Base-by-base conservation (phyloP, 208 protist genomes). In the Lotmaria passim region DNA sequence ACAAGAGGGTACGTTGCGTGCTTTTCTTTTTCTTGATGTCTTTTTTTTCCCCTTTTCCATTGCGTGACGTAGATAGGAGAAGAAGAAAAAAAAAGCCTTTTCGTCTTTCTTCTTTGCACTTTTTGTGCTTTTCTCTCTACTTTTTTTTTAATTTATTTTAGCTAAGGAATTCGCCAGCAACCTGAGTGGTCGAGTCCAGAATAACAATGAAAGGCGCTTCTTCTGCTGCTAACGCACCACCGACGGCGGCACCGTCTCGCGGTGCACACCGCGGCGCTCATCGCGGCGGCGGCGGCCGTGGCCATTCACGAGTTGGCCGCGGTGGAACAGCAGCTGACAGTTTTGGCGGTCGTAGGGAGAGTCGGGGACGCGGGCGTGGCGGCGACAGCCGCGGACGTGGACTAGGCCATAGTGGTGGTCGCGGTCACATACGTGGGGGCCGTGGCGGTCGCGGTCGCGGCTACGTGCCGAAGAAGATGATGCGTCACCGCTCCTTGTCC, bases 401-500 rank as follows among this genome's bases (percentile, higher is more conserved):
- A 2, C 44, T 59, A 15, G 46, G 60, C 19, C 28, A 19, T 34
- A 36, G 48, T 23, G 8, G 26, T n/a, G 41, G 12, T 41, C 33
- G 61, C 41, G 46, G 46, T n/a, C n/a, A n/a, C n/a, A n/a, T n/a
- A n/a, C n/a, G n/a, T 43, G 43, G 58, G 17, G 50, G 56, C 21
- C 36, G 59, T 58, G 55, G 73, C 12, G 50, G 46, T 44, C n/a
- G n/a, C n/a, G 53, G 57, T 30, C 59, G 51, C 7, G 62, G 62
- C 28, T 69, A 58, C 14, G 23, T 47, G 23, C 56, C 61, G 0
- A 63, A 51, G 38, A 58, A 48, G 15, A 7, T 41, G 4, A n/a
- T 59, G 61, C 70, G 70, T 12, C 70, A 76, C 70, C 61, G 70
- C 21, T 76, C 70, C 44, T 46, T 69, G 8, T 68, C 58, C 5